Base-by-base conservation (phyloP, 768 basidiomycete genomes). In the Agrocybe pediades region DNA sequence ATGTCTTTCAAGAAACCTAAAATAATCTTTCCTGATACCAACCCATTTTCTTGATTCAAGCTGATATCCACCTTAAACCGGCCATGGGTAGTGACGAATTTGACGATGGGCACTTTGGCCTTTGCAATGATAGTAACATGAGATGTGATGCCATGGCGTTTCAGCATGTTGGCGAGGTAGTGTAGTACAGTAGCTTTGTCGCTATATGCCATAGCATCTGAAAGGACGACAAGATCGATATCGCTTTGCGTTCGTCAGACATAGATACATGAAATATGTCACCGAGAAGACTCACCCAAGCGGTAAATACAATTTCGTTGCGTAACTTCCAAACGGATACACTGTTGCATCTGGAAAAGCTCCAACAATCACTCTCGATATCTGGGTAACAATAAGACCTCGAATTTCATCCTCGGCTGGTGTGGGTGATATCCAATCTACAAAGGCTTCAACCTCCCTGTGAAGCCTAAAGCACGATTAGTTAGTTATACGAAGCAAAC, bases 91-190 rank as follows among this genome's bases (percentile, higher is more conserved):
- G 95, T 93, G 51, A 90, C 74, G 66, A 98, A 97, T 73, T 99
- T 99, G 70, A 99, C 81, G 67, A 99, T 98, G 25, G 97, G 97
- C 6, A 98, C 95, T 72, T 87, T 91, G 49, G 97, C 95, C 75
- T 87, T 93, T 24, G 88, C 86, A 59, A 99, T 94, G 68, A 98
- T 86, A 24, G 88, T 87, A 33, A 98, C 90, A 41, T 85, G 76
- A 3, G 70, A 65, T 1, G 95, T 92, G 54, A 98, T 86, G 8
- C 82, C 76, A 1, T 84, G 79, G 27, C 81, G 82, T 64, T 88
- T 87, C 54, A 99, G 74, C 27, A 87, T 80, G 64, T 84, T 84
- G 9, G 94, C 92, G 27, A 99, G 80, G 2, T 84, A 80, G 46
- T 87, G 84, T 6, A 98, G 79, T 25, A 90, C 87, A 46, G 76